These are phyloP conservation scores for Deuterostichococcus epilithicus DNA, from an alignment of 139 green algal species.

Conservation along the genomic window DNA sequence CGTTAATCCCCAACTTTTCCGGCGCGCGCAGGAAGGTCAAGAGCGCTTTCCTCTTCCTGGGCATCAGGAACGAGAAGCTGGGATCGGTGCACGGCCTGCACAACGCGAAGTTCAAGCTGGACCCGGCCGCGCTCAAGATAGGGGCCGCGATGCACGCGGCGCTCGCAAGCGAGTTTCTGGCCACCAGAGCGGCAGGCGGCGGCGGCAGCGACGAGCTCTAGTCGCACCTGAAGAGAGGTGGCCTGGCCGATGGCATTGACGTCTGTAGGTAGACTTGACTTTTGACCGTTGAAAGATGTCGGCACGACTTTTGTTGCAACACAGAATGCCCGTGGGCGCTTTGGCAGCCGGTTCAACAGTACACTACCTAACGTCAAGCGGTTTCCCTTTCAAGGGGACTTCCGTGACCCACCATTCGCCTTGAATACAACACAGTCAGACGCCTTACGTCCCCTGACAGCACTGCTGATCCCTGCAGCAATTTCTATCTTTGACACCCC, in stretches of 20 bases:
- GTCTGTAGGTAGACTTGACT: no score
- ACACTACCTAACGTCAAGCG: no score
- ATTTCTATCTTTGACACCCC: neutral
- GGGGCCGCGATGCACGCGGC: conserved; percentile 71
- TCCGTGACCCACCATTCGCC: no score
- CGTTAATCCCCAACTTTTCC: neutral
- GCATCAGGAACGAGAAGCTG: conserved; percentile 68
- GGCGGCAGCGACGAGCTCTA: neutral
- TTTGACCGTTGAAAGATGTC: no score
- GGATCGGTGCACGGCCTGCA: conserved; percentile 67
- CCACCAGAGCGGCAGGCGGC: neutral
- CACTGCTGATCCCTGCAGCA: neutral
- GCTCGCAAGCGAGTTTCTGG: conserved; percentile 57
- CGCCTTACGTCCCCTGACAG: no score
- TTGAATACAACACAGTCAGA: no score
- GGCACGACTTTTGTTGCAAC: no score
- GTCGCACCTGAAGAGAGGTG: no score
- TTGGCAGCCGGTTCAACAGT: no score
- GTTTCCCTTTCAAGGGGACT: no score
- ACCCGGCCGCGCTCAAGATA: conserved; percentile 66
- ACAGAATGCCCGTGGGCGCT: no score
- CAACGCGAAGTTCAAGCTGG: conserved; percentile 68
- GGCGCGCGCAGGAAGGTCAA: conserved; percentile 36
- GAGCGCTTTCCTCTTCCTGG: conserved; percentile 73
- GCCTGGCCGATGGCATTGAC: no score